Conservation (phyloP, 805 yeast species). For the Pichia pseudocactophila region DNA sequence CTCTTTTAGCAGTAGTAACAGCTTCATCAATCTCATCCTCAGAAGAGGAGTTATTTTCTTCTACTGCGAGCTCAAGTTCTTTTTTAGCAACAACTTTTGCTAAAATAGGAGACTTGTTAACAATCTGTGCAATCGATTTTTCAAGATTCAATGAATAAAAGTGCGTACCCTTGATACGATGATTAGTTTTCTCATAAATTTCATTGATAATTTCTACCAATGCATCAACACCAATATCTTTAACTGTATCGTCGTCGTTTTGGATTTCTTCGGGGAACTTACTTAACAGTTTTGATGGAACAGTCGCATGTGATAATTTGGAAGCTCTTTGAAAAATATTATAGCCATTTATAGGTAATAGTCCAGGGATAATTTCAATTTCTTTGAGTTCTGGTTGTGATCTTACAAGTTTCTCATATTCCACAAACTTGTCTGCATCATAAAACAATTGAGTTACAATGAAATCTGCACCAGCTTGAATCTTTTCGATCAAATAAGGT, state of each 20-base stretch:
- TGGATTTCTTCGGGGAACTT: constrained; percentile 48
- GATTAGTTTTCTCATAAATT: constrained; percentile 44
- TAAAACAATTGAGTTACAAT: constrained; percentile 86
- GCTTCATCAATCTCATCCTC: constrained; percentile 26
- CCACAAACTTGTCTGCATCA: constrained; percentile 69
- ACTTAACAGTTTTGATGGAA: constrained; percentile 49
- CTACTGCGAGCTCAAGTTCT: constrained; percentile 32
- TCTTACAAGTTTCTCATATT: constrained; percentile 49
- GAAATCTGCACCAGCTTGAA: constrained; percentile 92
- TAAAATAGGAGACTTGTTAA: constrained; percentile 52
- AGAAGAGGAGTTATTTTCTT: constrained; percentile 22
- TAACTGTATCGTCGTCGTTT: constrained; percentile 73
- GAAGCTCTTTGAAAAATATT: constrained; percentile 79
- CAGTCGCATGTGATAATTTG: constrained; percentile 78
- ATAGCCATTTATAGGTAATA: constrained; percentile 86
- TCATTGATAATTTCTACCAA: constrained; percentile 53
- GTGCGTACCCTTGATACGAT: constrained; percentile 73
- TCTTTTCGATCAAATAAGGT: constrained; percentile 73
- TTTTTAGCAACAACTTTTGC: constrained; percentile 36
- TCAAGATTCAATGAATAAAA: constrained; percentile 90
- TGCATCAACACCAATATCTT: constrained; percentile 72
- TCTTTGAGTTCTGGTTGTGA: constrained; percentile 28
- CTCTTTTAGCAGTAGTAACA: constrained; percentile 28
- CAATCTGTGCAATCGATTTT: constrained; percentile 80
- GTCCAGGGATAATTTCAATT: constrained; percentile 70